Base-by-base conservation (phyloP, 257 asterid genomes). In the Ocimum tenuiflorum region DNA sequence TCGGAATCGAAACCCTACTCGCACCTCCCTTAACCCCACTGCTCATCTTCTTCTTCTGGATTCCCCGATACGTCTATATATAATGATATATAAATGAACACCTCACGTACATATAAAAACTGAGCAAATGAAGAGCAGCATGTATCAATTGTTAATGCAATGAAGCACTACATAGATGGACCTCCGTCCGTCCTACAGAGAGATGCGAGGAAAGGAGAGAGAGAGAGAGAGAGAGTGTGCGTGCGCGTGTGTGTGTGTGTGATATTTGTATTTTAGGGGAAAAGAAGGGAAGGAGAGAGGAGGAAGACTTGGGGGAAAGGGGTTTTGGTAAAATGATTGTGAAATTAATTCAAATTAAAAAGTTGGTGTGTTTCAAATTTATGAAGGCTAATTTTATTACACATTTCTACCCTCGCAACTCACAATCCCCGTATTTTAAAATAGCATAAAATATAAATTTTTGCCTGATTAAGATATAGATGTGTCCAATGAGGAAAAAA, bases 1-100 rank as follows among this genome's bases (percentile, higher is more conserved):
- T 73, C 19, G 96, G 95, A 75, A 91, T 85, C 78, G 83, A 65
- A 88, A 78, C 95, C 91, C 84, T 79, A 75, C 45, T 73, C 39
- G 80, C 80, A 75, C 80, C 85, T 70, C 83, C 87, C 75, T 80
- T 73, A 65, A 72, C 86, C 78, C 86, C 79, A 75, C 85, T 78
- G 85, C 83, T 83, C 94, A 85, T 89, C 81, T 66, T 71, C 77
- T 51, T 55, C 77, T 27, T 27, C 42, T 36, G 65, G 72, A 80
- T 45, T 67, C 67, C 73, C 70, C 75, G 17, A 27, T 2, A 27
- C 31, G 3, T 4, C 31, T 27, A 48, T 71, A 6, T 35, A 63
- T 24, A 27, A 1, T 18, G 57, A 50, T 67, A 38, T 61, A 31
- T 31, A 31, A 51, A 38, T 68, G 52, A 33, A 50, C 17, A 61